Base-by-base conservation (phyloP, 106 monocot genomes). In the Allium sativum region DNA sequence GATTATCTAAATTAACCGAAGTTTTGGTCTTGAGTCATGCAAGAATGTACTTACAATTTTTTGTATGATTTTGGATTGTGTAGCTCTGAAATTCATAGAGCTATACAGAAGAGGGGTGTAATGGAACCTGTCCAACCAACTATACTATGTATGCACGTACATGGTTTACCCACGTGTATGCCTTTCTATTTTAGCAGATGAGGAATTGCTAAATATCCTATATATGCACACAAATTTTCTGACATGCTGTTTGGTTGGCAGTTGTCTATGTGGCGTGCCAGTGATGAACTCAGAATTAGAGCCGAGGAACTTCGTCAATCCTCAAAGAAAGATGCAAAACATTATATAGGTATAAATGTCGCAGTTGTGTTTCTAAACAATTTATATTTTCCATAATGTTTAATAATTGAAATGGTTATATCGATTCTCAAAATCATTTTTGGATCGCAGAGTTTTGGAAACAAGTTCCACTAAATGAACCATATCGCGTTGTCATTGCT, bases 251-350 rank as follows among this genome's bases (percentile, higher is more conserved):
- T 12, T 56, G 59, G 0, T 20, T 61, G 70, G 52, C 43, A 96
- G 95, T 74, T 96, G 45, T 96, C 95, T n/a, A 96, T 96, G 95
- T 96, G 95, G 95, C 95, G 95, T 12, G 87, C 90, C 65, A 87
- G 64, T 65, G 82, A 87, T 64, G 95, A 90, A 59, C 90, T 96
- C 52, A 69, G 84, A 60, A 44, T 65, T 1, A 76, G 82, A 56
- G 95, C 95, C 50, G 68, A 75, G 65, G 84, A 82, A 65, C 56
- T 90, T 22, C 95, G 82, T 9, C 78, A 55, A 9, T 84, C 87
- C 21, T 67, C 81, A 63, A 90, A 68, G 60, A 79, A 75, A 66
- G 79, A 84, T 78, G 86, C 95, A 65, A 96, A 90, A 58, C 95
- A 96, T 53, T 96, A 90, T 60, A 90, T 96, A 70, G 95, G 95